phyloP scores from a whole-genome alignment of 2,329 filamentous ascomycete species.

The Xylaria sp. region DNA sequence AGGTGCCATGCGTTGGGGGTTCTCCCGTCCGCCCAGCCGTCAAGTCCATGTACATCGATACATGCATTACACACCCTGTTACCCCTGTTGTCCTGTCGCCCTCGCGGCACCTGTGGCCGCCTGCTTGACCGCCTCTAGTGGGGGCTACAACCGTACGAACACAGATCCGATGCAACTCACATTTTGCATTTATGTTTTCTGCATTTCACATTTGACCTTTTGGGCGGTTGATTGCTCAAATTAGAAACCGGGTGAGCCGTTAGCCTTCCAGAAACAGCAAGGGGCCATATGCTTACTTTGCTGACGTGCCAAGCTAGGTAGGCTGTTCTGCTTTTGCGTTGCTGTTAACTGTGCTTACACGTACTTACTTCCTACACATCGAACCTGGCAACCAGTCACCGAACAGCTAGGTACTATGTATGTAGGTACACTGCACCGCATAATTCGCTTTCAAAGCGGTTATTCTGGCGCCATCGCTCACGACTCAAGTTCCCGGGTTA shows the following conservation, averaged over 20 bases:
- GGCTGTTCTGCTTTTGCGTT: slow-evolving; percentile 6
- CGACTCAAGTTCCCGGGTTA: not conserved
- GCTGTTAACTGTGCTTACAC: slow-evolving; percentile 6
- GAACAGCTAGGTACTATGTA: too few species aligned
- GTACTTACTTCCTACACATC: slow-evolving; percentile 6
- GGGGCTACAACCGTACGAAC: slow-evolving; percentile 4
- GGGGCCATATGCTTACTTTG: slow-evolving; percentile 6
- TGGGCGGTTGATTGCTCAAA: slow-evolving; percentile 9
- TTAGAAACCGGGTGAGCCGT: slow-evolving; percentile 6
- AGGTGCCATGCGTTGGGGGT: slow-evolving; percentile 28
- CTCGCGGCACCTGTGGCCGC: slow-evolving; percentile 4
- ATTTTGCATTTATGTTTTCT: slow-evolving; percentile 13
- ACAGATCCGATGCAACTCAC: slow-evolving; percentile 5
- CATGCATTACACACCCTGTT: too few species aligned
- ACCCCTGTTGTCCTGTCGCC: too few species aligned
- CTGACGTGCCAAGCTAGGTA: slow-evolving; percentile 6
- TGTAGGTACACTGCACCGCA: not conserved
- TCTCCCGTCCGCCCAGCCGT: slow-evolving; percentile 27
- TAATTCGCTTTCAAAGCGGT: not conserved
- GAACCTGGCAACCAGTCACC: too few species aligned
- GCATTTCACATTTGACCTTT: slow-evolving; percentile 10
- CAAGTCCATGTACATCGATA: slow-evolving; percentile 10
- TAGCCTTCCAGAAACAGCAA: slow-evolving; percentile 15
- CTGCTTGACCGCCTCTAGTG: slow-evolving; percentile 7
- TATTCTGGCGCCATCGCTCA: not conserved